Percentiles rank a stretch among this genome's conserved stretches.
phyloP scores from a whole-genome alignment of 345 rosid genomes.

The Lepidium sativum region DNA sequence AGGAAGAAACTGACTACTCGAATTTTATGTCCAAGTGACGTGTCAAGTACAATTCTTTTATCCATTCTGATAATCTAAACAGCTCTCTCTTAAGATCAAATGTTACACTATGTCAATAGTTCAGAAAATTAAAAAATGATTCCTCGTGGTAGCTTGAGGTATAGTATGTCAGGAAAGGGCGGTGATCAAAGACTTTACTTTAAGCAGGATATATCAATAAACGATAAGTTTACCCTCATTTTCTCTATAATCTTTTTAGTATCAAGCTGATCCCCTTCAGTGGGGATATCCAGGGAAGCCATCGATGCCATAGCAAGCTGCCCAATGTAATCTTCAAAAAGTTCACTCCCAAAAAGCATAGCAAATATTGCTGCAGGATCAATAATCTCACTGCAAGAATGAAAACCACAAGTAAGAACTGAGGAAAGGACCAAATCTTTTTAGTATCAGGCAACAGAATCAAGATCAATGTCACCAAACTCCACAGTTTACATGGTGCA shows the following conservation, averaged over 20 bases:
- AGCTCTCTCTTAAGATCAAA: neutral
- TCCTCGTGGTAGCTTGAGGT: too few relatives aligned
- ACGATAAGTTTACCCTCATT: slow-evolving; percentile 49
- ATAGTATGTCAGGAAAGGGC: neutral
- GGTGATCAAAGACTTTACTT: neutral
- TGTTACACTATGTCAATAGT: neutral
- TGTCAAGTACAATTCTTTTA: neutral
- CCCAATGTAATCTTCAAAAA: slow-evolving; percentile 89
- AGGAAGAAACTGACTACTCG: neutral
- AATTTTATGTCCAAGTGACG: neutral
- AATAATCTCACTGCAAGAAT: slow-evolving; percentile 65
- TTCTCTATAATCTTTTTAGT: slow-evolving; percentile 58
- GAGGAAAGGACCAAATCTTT: neutral
- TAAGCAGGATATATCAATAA: neutral
- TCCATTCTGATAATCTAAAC: neutral
- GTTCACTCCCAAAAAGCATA: slow-evolving; percentile 91
- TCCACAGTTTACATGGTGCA: neutral
- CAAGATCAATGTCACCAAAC: slow-evolving; percentile 2
- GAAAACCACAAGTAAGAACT: neutral
- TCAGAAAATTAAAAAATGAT: too few relatives aligned
- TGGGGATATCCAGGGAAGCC: slow-evolving; percentile 57
- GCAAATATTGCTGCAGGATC: slow-evolving; percentile 87
- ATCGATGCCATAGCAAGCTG: slow-evolving; percentile 82
- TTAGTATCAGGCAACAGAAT: neutral
- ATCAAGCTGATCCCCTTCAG: slow-evolving; percentile 36